Evolutionary conservation across 192 early-diverging fungal genomes (phyloP).

Genomic region (Dissophora globulifera): DNA sequence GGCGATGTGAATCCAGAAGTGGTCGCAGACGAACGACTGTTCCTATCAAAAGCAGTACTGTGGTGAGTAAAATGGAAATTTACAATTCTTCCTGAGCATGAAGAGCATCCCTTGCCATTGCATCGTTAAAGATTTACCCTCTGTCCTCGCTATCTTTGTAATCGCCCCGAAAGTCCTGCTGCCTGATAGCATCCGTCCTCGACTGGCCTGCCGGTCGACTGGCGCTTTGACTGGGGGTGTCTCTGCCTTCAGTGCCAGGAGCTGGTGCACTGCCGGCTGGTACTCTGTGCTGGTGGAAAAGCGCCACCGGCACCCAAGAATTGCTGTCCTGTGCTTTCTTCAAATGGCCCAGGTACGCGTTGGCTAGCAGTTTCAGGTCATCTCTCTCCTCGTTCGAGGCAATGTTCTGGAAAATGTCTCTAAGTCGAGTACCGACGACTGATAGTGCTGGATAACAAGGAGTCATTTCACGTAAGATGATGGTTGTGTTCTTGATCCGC

Average conservation of each 20-base stretch:
- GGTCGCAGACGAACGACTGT: not conserved
- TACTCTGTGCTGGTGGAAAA: conserved; percentile 26
- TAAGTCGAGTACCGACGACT: conserved; percentile 65
- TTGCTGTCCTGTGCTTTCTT: conserved; percentile 26
- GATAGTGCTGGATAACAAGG: conserved; percentile 70
- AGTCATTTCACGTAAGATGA: conserved; percentile 72
- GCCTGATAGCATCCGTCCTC: not conserved
- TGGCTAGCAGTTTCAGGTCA: conserved; percentile 79
- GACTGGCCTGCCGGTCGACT: not conserved
- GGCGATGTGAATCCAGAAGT: not conserved
- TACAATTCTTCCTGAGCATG: too few relatives aligned
- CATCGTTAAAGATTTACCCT: conserved; percentile 9
- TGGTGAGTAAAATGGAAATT: not conserved
- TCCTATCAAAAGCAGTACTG: not conserved
- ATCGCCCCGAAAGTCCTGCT: not conserved
- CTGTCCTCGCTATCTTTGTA: conserved; percentile 9
- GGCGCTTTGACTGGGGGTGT: not conserved
- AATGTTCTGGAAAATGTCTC: conserved; percentile 55
- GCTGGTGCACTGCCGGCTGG: not conserved
- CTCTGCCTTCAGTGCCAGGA: not conserved
- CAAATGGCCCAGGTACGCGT: conserved; percentile 61
- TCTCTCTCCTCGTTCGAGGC: conserved; percentile 67
- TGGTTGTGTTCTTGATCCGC: conserved; percentile 79
- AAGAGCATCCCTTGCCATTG: too few relatives aligned
- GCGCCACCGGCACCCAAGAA: conserved; percentile 18